Evolutionary conservation across 1,139 yeast species (phyloP).

Genomic region (Candida sojae): DNA sequence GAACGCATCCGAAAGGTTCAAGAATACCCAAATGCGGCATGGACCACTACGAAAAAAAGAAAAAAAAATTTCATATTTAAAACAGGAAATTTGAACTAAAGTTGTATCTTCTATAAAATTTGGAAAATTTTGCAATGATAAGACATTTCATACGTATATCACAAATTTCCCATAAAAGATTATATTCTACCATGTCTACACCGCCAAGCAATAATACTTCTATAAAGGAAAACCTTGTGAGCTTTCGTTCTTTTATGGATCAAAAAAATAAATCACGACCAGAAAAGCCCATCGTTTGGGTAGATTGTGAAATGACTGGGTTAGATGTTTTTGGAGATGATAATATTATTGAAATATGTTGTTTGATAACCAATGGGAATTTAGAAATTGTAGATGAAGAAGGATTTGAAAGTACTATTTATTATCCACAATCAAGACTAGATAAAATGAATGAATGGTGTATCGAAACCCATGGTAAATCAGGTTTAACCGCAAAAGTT

Average conservation of each 20-base stretch:
- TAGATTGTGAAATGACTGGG: constrained; percentile 91
- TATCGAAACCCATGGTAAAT: constrained; percentile 68
- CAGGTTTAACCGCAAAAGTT: constrained; percentile 79
- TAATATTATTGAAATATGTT: constrained; percentile 87
- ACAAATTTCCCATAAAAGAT: neutral
- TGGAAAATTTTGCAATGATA: neutral
- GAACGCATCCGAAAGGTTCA: neutral
- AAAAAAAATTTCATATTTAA: neutral
- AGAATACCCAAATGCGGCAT: too few species aligned
- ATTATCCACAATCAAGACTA: constrained; percentile 63
- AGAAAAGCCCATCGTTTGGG: constrained; percentile 67
- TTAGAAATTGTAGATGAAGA: constrained; percentile 63
- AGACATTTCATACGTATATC: neutral
- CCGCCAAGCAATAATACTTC: too few species aligned
- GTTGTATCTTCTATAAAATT: too few species aligned
- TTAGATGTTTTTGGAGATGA: constrained; percentile 67
- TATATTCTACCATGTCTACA: neutral
- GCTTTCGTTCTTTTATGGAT: neutral
- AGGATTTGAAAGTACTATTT: constrained; percentile 83
- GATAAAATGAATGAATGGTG: constrained; percentile 89
- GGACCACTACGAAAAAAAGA: neutral
- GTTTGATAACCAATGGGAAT: constrained; percentile 82
- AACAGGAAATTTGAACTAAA: neutral
- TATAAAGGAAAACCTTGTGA: neutral
- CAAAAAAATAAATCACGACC: constrained; percentile 1